A percentile compares a stretch with the other conserved stretches of the same genome.
Conservation (phyloP, 306 rosid genomes). For the Glycine tomentella region DNA sequence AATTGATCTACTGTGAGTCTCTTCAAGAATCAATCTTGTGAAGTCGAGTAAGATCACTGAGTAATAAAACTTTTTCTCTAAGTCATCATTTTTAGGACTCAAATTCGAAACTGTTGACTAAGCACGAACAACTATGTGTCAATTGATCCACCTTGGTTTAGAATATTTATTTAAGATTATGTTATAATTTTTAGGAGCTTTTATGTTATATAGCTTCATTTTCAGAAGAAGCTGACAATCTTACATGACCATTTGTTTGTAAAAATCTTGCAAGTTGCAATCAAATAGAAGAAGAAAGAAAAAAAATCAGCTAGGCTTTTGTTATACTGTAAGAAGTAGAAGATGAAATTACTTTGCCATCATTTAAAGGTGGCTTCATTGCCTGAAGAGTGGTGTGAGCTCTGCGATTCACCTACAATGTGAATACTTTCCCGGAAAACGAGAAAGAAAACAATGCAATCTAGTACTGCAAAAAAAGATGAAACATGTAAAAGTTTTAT, state of each 20-base stretch:
- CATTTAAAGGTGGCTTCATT: constrained; percentile 61
- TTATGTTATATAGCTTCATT: neutral
- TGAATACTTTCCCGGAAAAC: constrained; percentile 50
- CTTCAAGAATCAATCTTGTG: too few species aligned
- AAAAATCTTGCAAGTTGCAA: constrained; percentile 24
- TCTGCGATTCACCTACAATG: constrained; percentile 62
- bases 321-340: neutral
- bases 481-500: constrained; percentile 40
- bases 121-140: too few species aligned
- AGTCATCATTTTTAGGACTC: too few species aligned
- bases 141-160: neutral
- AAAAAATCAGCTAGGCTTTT: neutral
- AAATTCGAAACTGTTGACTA: too few species aligned
- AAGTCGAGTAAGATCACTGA: too few species aligned
- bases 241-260: constrained; percentile 38
- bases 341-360: constrained; percentile 59
- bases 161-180: neutral
- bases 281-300: neutral
- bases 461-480: constrained; percentile 47
- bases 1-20: too few species aligned
- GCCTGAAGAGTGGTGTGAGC: constrained; percentile 8
- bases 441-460: constrained; percentile 52
- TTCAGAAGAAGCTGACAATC: constrained; percentile 12
- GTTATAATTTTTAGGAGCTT: neutral
- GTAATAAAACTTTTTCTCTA: too few species aligned